These are phyloP conservation scores for Leishmania braziliensis DNA, from an alignment of 208 protist genomes.

Conservation along the genomic window DNA sequence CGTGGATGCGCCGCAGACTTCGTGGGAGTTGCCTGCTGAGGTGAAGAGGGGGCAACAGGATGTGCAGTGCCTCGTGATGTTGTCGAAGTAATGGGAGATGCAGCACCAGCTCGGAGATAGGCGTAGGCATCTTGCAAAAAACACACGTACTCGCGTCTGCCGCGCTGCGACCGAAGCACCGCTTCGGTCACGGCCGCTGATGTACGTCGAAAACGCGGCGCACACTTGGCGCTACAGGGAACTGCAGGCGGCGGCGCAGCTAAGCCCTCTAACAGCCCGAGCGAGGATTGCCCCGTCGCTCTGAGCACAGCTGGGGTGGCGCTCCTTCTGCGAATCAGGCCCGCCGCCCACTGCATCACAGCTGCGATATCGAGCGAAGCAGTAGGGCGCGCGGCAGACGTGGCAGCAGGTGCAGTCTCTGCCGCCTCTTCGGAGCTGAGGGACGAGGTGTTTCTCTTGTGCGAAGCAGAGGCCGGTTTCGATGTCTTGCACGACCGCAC, in stretches of 20 bases:
- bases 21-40: background rate
- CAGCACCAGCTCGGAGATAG: slow-evolving; percentile 28
- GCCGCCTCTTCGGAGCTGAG: background rate
- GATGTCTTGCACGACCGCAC: background rate
- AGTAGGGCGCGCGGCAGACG: background rate
- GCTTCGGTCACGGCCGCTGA: background rate
- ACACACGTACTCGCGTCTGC: slow-evolving; percentile 3
- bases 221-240: background rate
- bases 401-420: background rate
- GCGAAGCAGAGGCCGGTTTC: background rate
- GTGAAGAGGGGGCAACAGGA: background rate
- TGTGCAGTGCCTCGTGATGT: background rate
- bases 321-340: background rate
- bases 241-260: background rate
- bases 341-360: background rate
- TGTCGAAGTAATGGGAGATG: background rate
- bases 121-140: slow-evolving; percentile 49
- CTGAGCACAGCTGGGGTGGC: background rate
- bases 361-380: background rate
- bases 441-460: background rate
- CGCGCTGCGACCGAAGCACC: background rate
- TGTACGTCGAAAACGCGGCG: background rate
- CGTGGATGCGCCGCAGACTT: background rate
- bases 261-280: background rate
- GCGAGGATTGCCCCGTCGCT: slow-evolving; percentile 1